Evolutionary conservation across 1,139 yeast genomes (phyloP).

Genomic region (Candida sanyaensis): DNA sequence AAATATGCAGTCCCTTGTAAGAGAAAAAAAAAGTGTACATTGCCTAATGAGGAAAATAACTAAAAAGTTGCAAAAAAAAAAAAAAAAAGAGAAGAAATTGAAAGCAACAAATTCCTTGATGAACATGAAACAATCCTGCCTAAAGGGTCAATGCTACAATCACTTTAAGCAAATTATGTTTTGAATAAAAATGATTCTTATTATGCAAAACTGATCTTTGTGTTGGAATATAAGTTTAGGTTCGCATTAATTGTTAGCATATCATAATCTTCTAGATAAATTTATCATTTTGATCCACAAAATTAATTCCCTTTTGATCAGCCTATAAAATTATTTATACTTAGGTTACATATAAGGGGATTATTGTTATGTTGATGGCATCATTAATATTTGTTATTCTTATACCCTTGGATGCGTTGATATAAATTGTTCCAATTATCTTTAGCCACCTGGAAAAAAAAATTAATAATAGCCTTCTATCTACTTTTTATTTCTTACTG

Average conservation of each 20-base stretch:
- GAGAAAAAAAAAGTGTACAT: background rate
- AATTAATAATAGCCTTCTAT: background rate
- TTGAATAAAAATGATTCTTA: background rate
- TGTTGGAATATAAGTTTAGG: background rate
- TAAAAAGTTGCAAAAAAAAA: background rate
- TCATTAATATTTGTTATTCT: conserved; percentile 1
- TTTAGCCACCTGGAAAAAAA: background rate
- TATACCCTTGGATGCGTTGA: background rate
- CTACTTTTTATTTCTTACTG: background rate
- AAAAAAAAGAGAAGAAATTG: background rate
- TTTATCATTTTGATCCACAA: too few species aligned
- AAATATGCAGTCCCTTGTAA: conserved; percentile 1
- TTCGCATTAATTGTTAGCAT: background rate
- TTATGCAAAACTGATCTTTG: background rate
- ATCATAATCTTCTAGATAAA: background rate
- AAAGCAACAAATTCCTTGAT: background rate
- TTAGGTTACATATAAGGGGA: background rate
- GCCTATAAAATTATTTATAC: background rate
- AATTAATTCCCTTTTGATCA: background rate
- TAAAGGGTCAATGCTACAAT: too few species aligned
- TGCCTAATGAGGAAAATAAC: conserved; percentile 1
- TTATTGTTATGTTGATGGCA: background rate
- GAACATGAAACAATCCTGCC: too few species aligned
- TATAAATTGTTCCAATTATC: background rate
- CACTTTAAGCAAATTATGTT: too few species aligned